Base-by-base conservation (phyloP, 352 stramenopile species). In the Halophytophthora polymorphica region DNA sequence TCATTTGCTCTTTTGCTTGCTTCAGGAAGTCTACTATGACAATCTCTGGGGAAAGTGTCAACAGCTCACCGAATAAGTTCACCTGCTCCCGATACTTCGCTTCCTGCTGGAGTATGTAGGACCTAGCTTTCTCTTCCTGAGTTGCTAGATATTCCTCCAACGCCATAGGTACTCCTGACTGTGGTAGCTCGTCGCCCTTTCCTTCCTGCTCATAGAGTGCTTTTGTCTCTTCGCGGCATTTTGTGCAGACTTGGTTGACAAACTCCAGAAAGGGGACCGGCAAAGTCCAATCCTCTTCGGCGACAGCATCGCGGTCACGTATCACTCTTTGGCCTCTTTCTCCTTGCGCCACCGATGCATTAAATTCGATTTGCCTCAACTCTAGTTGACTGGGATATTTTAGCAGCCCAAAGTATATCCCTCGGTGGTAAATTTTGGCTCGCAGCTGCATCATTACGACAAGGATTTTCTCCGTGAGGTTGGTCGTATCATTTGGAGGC, bases 131-230 rank as follows among this genome's bases (percentile, higher is more conserved):
- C 15, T 82, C 66, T 3, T 60, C n/a, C 29, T 83, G 81, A 12
- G 60, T 73, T 15, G 41, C 31, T 11, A 96, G 54, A 50, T 93
- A 96, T 34, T 87, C 66, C 15, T 87, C 75, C 7, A 96, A 58
- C 2, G 81, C 88, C 2, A 70, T 64, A 0, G 86, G 85, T 1
- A 95, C 72, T 12, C 73, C 78, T 0, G 60, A 71, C 12, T 69
- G 58, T 17, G 71, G 68, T 2, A 95, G 59, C n/a, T 94, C 77
- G 14, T 91, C 69, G 21, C 72, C 47, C 58, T 86, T 78, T 17
- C 73, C 79, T 56, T 88, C 76, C 48, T 84, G 71, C 50, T 80
- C 49, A 50, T 78, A 86, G 6, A 88, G 50, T 3, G 42, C 22
- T 8, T 66, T 66, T 12, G 77, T 86, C 13, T 90, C 75, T 25